These are phyloP conservation scores for Ehretia macrophylla DNA, from an alignment of 257 asterid genomes.

Conservation along the genomic window DNA sequence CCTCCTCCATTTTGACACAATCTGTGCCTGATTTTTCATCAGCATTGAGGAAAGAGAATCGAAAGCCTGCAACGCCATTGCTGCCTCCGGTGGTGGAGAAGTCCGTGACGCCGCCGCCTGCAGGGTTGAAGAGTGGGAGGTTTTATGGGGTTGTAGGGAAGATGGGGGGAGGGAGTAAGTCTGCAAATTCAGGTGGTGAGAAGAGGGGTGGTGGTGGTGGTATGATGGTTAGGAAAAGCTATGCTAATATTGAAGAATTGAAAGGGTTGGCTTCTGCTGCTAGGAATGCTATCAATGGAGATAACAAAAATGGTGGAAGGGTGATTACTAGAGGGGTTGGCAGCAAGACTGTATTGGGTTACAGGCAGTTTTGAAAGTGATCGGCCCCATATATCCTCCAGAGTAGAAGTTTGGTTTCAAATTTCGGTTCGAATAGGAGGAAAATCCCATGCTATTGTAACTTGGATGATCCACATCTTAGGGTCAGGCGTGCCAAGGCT, in stretches of 20 bases:
- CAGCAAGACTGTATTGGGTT: conserved; percentile 47
- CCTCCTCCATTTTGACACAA: conserved; percentile 53
- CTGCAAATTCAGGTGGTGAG: conserved; percentile 67
- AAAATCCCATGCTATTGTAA: too few species aligned
- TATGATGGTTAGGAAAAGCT: conserved; percentile 71
- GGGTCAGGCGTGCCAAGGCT: too few species aligned
- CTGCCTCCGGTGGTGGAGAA: conserved; percentile 50
- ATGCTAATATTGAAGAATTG: conserved; percentile 64
- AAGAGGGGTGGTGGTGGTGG: conserved; percentile 42
- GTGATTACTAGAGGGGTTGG: conserved; percentile 33
- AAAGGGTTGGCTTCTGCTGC: conserved; percentile 54
- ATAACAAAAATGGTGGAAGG: conserved; percentile 28
- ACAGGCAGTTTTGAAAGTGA: conserved; percentile 43
- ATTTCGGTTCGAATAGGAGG: too few species aligned
- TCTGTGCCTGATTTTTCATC: conserved; percentile 90
- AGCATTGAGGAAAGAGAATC: conserved; percentile 74
- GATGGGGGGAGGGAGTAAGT: conserved; percentile 56
- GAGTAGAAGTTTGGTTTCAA: too few species aligned
- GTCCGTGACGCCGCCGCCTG: conserved; percentile 52
- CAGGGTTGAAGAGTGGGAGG: conserved; percentile 45
- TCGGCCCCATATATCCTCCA: too few species aligned
- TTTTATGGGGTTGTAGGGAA: conserved; percentile 43
- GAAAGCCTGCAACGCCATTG: conserved; percentile 49
- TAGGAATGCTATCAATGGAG: conserved; percentile 48
- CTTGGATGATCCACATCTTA: too few species aligned